Percentiles rank a stretch among this genome's conserved stretches.
These are phyloP conservation scores for Penicillium arizonense DNA, from an alignment of 495 filamentous ascomycete genomes.

Conservation along the genomic window DNA sequence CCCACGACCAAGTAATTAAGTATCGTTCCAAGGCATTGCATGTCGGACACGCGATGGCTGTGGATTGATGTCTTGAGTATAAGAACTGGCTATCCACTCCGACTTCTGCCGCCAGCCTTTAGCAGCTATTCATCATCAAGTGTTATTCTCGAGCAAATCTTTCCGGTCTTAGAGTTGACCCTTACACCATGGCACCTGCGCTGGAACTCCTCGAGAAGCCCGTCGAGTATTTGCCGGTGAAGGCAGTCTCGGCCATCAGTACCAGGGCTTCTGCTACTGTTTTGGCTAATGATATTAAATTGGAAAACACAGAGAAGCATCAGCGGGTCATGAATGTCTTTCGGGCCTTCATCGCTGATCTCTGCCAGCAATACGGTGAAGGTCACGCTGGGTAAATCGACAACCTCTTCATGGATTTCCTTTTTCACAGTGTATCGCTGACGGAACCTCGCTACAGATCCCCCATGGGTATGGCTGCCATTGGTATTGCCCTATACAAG, in stretches of 20 bases:
- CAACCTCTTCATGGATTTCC: too few species aligned
- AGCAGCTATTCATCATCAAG: background rate
- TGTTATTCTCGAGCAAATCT: background rate
- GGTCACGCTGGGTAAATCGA: constrained; percentile 50
- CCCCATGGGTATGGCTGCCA: constrained; percentile 61
- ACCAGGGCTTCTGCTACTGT: background rate
- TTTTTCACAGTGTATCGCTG: too few species aligned
- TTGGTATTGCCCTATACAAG: constrained; percentile 83
- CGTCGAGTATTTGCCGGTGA: constrained; percentile 1
- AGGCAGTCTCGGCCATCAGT: background rate
- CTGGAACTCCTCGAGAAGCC: constrained; percentile 13
- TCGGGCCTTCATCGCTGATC: constrained; percentile 51
- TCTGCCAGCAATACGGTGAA: constrained; percentile 54
- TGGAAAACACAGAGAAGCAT: constrained; percentile 17
- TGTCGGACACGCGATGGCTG: background rate
- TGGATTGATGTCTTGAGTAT: background rate
- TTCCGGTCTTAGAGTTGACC: background rate
- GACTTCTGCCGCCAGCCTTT: too few species aligned
- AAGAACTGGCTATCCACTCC: background rate
- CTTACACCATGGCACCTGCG: constrained; percentile 9
- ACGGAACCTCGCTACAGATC: too few species aligned
- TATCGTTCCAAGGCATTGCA: too few species aligned
- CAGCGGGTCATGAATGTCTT: constrained; percentile 47
- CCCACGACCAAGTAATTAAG: background rate
- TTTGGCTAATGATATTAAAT: background rate